Percentiles rank a stretch among this genome's conserved stretches.
phyloP scores from a whole-genome alignment of 2,329 filamentous ascomycete genomes.

The Cladosporium sp. region DNA sequence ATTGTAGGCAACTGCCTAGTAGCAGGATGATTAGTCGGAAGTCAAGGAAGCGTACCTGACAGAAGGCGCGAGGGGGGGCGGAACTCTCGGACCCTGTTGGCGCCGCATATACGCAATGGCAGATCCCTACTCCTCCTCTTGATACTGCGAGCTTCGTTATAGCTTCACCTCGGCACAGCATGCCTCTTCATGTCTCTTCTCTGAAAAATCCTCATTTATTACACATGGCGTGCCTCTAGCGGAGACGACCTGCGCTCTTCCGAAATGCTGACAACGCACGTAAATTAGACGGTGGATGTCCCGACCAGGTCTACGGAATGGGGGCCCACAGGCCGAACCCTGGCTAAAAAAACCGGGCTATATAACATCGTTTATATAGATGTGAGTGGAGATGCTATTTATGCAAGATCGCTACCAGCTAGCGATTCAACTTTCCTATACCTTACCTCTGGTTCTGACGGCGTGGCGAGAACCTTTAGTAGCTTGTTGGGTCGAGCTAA shows the following conservation, averaged over 20 bases:
- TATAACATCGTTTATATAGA: neutral
- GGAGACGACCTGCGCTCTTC: neutral
- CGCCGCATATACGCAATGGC: neutral
- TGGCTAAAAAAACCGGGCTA: neutral
- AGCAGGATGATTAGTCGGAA: neutral
- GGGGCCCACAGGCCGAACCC: neutral
- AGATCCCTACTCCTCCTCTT: conserved; percentile 1
- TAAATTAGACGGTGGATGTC: neutral
- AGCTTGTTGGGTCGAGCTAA: neutral
- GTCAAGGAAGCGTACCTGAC: neutral
- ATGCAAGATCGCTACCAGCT: neutral
- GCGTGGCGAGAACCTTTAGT: neutral
- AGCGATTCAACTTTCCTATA: neutral
- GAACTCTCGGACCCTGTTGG: conserved; percentile 3
- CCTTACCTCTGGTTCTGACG: neutral
- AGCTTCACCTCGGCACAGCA: conserved; percentile 4
- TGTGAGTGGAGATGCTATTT: neutral
- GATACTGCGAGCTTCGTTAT: neutral
- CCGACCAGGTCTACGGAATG: neutral
- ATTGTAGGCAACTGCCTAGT: conserved; percentile 5
- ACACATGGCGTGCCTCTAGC: neutral
- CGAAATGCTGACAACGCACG: neutral
- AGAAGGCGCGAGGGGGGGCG: neutral
- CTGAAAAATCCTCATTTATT: neutral
- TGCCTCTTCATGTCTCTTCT: conserved; percentile 17